Conservation (phyloP, 2,329 filamentous ascomycete genomes). For the Erysiphe pisi region DNA sequence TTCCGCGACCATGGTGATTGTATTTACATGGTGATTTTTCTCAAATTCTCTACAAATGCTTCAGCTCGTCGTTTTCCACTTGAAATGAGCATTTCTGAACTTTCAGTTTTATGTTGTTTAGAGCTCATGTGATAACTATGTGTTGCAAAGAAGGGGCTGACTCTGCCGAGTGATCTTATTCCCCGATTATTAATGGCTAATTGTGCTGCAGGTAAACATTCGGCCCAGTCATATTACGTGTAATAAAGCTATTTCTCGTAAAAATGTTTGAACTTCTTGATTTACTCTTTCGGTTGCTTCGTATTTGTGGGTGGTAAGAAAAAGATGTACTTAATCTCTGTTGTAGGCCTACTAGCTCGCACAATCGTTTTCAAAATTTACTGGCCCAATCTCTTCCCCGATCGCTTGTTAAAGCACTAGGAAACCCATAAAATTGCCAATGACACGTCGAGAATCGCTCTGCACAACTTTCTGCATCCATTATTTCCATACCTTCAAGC, state of each 20-base stretch:
- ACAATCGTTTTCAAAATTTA: constrained; percentile 13
- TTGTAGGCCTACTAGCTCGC: not conserved
- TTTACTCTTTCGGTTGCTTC: not conserved
- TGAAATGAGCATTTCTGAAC: not conserved
- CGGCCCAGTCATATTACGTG: constrained; percentile 17
- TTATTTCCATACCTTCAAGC: not conserved
- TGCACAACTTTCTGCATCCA: not conserved
- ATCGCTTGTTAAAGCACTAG: not conserved
- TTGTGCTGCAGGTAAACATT: constrained; percentile 20
- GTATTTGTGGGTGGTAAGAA: constrained; percentile 25
- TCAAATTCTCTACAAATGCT: not conserved
- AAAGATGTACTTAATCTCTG: constrained; percentile 26
- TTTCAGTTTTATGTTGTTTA: not conserved
- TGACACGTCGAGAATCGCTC: not conserved
- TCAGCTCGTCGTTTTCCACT: constrained; percentile 21
- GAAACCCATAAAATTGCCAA: not conserved
- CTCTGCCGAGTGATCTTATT: constrained; percentile 1
- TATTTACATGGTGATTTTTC: not conserved
- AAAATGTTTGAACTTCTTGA: not conserved
- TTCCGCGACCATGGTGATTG: constrained; percentile 6
- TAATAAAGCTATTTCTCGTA: not conserved
- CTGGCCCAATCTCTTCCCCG: not conserved
- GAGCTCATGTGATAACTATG: constrained; percentile 9
- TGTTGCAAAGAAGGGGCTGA: constrained; percentile 24
- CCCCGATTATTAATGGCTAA: constrained; percentile 26